Evolutionary conservation across 805 yeast species (phyloP), one percentile per base, ranked within the genome.

Genomic region (Hanseniaspora jakobsenii): DNA sequence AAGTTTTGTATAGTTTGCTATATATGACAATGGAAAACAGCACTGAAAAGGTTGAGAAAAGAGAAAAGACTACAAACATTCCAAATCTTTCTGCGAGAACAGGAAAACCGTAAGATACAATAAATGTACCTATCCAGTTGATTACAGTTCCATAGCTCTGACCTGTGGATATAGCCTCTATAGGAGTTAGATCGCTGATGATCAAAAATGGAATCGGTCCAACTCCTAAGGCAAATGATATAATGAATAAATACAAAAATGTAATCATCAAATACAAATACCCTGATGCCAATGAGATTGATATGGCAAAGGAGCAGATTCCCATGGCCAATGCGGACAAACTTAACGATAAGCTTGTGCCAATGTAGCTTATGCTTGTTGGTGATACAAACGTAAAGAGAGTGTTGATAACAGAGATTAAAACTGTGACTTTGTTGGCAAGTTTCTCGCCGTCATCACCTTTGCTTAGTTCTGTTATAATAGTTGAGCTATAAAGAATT

Each of bases 191-290:
- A 58, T 91, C 97, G 6, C 94, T 75, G 9, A 89, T 78, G 42
- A 87, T 63, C 52, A 89, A 64, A 63, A 91, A 89, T 32, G 98
- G 98, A 44, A 91, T 86, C 6, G 98, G 98, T 0, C 98, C 98
- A 49, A 86, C 60, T 0, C 98, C 98, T 27, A 81, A 65, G 0
- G 96, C 97, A 66, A 89, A 91, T 22, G 85, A 73, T 1, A 81
- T 76, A 38, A 89, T 86, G 57, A 85, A 87, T 1, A 71, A 56
- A 44, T 84, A 72, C 0, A 86, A 78, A 9, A 86, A 77, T 1
- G 71, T 39, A 1, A 81, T 76, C 1, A 87, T 70, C 12, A 78
- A 49, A 0, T 62, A 26, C 0, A 81, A 66, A 39, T 63, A 63
- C 2, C 66, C 59, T 14, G 58, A 49, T 16, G 73, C 55, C 30